Percentiles rank a stretch among this genome's conserved stretches.
Conservation (phyloP, 257 asterid species). For the Primulina eburnea region DNA sequence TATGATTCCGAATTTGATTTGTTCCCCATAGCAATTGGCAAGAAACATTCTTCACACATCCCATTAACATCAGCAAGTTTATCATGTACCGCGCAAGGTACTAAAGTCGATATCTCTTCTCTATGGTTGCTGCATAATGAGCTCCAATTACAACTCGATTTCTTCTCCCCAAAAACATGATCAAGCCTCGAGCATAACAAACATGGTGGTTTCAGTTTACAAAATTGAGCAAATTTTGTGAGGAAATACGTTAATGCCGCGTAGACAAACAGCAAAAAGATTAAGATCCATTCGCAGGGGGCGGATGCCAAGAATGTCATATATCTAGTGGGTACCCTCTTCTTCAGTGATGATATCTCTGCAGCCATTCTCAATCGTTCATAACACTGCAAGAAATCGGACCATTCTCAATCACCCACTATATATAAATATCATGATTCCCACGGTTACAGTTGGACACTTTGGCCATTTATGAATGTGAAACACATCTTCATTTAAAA, state of each 20-base stretch:
- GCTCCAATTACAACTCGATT: constrained; percentile 38
- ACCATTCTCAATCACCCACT: not conserved
- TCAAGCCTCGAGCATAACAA: constrained; percentile 67
- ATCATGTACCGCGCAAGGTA: constrained; percentile 50
- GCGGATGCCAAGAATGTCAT: constrained; percentile 23
- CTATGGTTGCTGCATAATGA: constrained; percentile 53
- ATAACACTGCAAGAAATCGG: not conserved
- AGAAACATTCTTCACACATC: constrained; percentile 74
- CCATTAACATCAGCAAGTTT: constrained; percentile 54
- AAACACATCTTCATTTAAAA: too few relatives aligned
- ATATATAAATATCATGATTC: too few relatives aligned
- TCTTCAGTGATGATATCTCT: not conserved
- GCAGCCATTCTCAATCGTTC: not conserved
- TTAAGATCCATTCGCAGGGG: constrained; percentile 34
- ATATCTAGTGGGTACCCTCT: not conserved
- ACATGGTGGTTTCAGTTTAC: constrained; percentile 64
- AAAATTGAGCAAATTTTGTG: constrained; percentile 54
- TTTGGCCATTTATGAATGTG: too few relatives aligned
- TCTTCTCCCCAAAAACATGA: constrained; percentile 39
- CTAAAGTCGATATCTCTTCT: constrained; percentile 68
- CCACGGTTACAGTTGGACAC: too few relatives aligned
- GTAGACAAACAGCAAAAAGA: constrained; percentile 45
- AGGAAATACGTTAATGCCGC: constrained; percentile 57
- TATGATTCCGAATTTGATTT: constrained; percentile 37
- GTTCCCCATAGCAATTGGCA: constrained; percentile 36